phyloP scores from a whole-genome alignment of 805 yeast species.

The Kluyveromyces dobzhanskii region DNA sequence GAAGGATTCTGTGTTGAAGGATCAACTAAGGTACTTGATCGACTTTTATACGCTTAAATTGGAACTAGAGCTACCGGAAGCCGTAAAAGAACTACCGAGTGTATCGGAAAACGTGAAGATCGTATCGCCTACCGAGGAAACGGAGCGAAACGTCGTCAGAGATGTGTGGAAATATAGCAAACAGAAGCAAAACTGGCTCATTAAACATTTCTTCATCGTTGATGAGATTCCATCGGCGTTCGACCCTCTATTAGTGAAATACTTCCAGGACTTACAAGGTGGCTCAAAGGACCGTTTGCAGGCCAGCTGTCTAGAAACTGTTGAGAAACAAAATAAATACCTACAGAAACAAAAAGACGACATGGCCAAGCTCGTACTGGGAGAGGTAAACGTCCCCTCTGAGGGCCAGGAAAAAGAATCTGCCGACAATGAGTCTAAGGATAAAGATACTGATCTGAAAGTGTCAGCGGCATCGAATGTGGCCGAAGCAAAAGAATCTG shows the following conservation, averaged over 20 bases:
- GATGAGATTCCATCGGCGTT: conserved; percentile 23
- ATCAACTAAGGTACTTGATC: conserved; percentile 28
- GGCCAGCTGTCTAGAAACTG: conserved; percentile 3
- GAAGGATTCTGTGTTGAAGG: conserved; percentile 23
- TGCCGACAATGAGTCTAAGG: background rate
- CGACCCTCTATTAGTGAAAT: conserved; percentile 21
- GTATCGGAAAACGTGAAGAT: conserved; percentile 15
- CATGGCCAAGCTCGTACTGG: conserved; percentile 4
- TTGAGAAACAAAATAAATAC: conserved; percentile 11
- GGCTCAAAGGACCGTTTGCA: conserved; percentile 8
- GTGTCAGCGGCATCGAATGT: background rate
- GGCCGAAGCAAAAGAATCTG: conserved; percentile 6
- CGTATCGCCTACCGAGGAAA: conserved; percentile 4
- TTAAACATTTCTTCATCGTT: conserved; percentile 23
- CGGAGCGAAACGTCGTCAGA: conserved; percentile 7
- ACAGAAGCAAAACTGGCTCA: conserved; percentile 30
- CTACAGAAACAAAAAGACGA: conserved; percentile 1
- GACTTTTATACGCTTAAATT: conserved; percentile 25
- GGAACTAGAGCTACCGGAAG: conserved; percentile 19
- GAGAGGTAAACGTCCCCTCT: conserved; percentile 2
- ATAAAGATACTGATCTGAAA: background rate
- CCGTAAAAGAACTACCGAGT: conserved; percentile 14
- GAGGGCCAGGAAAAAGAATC: conserved; percentile 2
- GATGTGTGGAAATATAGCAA: conserved; percentile 30
- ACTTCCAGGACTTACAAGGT: conserved; percentile 24